Evolutionary conservation across 2,329 filamentous ascomycete genomes (phyloP), one percentile per base, ranked within the genome.

Genomic region (Alternaria consortialis): DNA sequence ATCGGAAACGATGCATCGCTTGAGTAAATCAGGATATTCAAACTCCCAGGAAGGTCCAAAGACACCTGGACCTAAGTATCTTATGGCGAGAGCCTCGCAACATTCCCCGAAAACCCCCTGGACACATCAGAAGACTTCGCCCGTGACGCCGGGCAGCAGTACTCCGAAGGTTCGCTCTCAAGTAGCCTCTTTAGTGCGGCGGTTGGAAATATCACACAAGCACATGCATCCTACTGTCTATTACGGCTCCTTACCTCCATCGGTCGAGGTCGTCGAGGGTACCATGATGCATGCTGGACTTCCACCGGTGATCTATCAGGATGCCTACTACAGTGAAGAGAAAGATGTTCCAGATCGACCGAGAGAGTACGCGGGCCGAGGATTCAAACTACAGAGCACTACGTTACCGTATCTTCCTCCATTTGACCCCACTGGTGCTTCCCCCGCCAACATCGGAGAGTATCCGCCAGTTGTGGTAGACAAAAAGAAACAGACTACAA

Each of bases 301-400:
- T 8, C 90, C 91, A 0, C 84, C 89, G 59, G 85, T 91, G 13
- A 85, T 97, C 50, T 96, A 97, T 65, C 91, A 93, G 76, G 89
- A 93, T 73, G 90, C 94, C 0, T 94, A 90, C 72, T 98, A 97
- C 74, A 91, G 93, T 68, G 85, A 91, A 29, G 92, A 96, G 63
- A 85, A 84, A 52, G 95, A 98, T 78, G 91, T 97, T 0, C 93
- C 94, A 12, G 85, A 90, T 39, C 86, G 90, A 54, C 79, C 85
- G 32, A 85, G 92, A 54, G 93, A 97, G 77, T 98, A 97, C 79
- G 94, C 91, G 7, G 94, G 94, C 4, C 88, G 89, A 68, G 91
- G 96, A 69, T 97, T 96, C 74, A 90, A 88, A 59, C 81, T 97
- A 7, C 86, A 88, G 70, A 90, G 93, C 61, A 88, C 86, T 55